A percentile compares a stretch with the other conserved stretches of the same genome.
phyloP scores from a whole-genome alignment of 1,139 yeast genomes.

The Hyphopichia pseudoburtonii region DNA sequence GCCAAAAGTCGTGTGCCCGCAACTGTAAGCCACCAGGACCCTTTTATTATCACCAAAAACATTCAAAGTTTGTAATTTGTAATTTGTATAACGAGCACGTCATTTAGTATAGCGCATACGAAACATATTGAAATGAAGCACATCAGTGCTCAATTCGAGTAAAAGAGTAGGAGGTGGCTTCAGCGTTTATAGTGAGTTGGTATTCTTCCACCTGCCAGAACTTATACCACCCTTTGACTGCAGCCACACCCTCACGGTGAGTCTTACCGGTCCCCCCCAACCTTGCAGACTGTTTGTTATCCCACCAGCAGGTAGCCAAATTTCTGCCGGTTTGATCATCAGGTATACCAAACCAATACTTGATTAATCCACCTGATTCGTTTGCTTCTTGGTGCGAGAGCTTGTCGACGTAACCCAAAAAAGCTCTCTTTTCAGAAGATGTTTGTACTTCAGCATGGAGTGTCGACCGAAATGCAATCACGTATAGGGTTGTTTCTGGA shows the following conservation, averaged over 20 bases:
- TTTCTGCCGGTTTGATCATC: conserved; percentile 25
- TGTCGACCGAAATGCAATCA: conserved; percentile 30
- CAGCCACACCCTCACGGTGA: conserved; percentile 27
- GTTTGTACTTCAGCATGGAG: conserved; percentile 22
- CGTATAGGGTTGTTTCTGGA: conserved; percentile 19
- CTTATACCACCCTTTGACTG: conserved; percentile 28
- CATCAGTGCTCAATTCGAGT: too few relatives aligned
- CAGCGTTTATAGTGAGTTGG: conserved; percentile 10
- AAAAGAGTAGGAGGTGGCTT: background rate
- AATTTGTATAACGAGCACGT: too few relatives aligned
- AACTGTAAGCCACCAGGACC: too few relatives aligned
- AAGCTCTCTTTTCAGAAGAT: conserved; percentile 19
- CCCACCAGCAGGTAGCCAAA: conserved; percentile 39
- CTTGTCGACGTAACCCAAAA: conserved; percentile 23
- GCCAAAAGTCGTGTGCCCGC: too few relatives aligned
- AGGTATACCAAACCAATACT: conserved; percentile 35
- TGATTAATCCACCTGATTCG: conserved; percentile 28
- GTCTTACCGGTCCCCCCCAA: conserved; percentile 29
- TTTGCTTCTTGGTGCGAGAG: conserved; percentile 31
- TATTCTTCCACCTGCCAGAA: conserved; percentile 35
- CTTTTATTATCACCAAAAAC: too few relatives aligned
- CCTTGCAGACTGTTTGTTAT: conserved; percentile 20
- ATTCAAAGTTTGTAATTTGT: too few relatives aligned
- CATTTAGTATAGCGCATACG: too few relatives aligned
- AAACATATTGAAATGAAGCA: too few relatives aligned